phyloP scores from a whole-genome alignment of 1,139 yeast species.

The Candida sanyaensis region DNA sequence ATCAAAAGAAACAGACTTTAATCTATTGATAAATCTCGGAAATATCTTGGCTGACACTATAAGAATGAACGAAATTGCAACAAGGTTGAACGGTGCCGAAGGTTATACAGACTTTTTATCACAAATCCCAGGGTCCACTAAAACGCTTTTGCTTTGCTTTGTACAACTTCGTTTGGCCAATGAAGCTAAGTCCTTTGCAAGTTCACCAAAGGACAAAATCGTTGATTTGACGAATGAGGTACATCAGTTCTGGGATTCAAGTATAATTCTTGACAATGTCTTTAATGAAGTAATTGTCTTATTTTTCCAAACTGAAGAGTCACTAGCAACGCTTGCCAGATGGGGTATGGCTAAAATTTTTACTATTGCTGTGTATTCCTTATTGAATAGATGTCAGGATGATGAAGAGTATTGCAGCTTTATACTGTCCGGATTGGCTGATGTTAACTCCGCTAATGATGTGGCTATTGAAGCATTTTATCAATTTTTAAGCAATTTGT shows the following conservation, averaged over 20 bases:
- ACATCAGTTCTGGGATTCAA: slow-evolving; percentile 22
- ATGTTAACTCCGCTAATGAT: neutral
- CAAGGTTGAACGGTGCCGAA: slow-evolving; percentile 43
- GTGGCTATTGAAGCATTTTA: neutral
- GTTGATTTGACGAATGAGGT: neutral
- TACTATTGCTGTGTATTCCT: slow-evolving; percentile 22
- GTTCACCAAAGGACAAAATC: neutral
- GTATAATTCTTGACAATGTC: slow-evolving; percentile 28
- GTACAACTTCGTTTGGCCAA: slow-evolving; percentile 23
- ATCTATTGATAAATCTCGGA: slow-evolving; percentile 24
- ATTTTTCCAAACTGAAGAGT: slow-evolving; percentile 48
- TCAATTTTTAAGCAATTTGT: neutral
- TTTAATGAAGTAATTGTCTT: slow-evolving; percentile 40
- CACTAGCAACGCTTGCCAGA: slow-evolving; percentile 34
- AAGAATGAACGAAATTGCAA: slow-evolving; percentile 55
- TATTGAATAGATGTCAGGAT: slow-evolving; percentile 12
- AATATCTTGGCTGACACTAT: slow-evolving; percentile 55
- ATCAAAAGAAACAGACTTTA: slow-evolving; percentile 14
- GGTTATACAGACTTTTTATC: slow-evolving; percentile 36
- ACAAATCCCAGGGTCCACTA: slow-evolving; percentile 34
- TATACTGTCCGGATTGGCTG: slow-evolving; percentile 4
- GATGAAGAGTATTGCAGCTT: slow-evolving; percentile 4
- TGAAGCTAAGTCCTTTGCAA: slow-evolving; percentile 4
- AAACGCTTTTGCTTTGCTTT: slow-evolving; percentile 38
- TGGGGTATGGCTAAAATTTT: slow-evolving; percentile 32